Evolutionary conservation across 208 protist genomes (phyloP).

Genomic region (Spironucleus salmonicida): DNA sequence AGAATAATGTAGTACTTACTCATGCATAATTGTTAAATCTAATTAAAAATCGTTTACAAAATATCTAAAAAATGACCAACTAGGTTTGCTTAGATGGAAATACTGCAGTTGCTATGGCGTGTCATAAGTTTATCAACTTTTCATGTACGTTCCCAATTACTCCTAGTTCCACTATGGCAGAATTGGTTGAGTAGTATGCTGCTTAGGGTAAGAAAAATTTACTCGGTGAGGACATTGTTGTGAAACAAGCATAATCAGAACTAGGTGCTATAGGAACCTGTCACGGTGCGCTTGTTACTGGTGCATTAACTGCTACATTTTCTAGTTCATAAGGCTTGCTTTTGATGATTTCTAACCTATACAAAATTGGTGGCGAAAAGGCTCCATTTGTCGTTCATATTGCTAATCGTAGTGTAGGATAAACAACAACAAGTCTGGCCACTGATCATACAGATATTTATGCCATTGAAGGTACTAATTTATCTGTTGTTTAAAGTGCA

Average conservation of each 20-base stretch:
- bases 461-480: conserved; percentile 43
- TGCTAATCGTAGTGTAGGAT: conserved; percentile 8
- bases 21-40: no score
- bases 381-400: conserved; percentile 36
- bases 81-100: conserved; percentile 51
- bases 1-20: no score
- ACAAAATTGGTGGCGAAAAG: conserved; percentile 47
- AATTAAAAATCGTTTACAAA: no score
- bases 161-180: conserved; percentile 39
- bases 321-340: conserved; percentile 55
- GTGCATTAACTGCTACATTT: conserved; percentile 44
- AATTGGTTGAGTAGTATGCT: conserved; percentile 11
- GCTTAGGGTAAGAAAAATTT: conserved; percentile 25
- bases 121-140: conserved; percentile 47
- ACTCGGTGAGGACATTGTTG: background rate
- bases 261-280: background rate
- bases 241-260: conserved; percentile 20
- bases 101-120: conserved; percentile 49
- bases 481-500: conserved; percentile 47
- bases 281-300: conserved; percentile 1
- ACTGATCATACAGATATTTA: conserved; percentile 57
- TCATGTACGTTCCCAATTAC: conserved; percentile 59
- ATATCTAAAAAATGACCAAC: no score
- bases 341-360: conserved; percentile 61
- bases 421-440: conserved; percentile 48